Evolutionary conservation across 108 stramenopile genomes (phyloP), one percentile per base, ranked within the genome.

Genomic region (Nitzschia palea): DNA sequence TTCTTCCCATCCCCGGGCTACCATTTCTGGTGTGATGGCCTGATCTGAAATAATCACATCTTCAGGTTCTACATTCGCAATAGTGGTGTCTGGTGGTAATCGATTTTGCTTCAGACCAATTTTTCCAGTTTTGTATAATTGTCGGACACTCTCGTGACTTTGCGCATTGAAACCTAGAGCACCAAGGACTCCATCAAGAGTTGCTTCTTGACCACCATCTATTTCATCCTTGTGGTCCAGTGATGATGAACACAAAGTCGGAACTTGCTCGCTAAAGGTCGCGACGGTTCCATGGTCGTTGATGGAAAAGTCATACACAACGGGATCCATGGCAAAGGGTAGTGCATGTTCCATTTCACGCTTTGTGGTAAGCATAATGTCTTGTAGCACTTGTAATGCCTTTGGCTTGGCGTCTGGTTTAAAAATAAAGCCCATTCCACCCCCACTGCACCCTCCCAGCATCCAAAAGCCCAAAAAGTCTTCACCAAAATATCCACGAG

Each of bases 361-460:
- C 29, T 85, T 85, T 9, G 80, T 79, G 26, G 60, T 25, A 10
- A 81, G 34, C 84, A 85, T 81, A 48, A 85, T 81, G 3, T 78
- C 80, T 30, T 66, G 77, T 47, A 85, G 33, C 6, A 51, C 75
- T 2, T 35, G 45, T 17, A 68, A 42, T 34, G 84, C 84, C 37
- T 73, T 67, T 0, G 44, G 33, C 48, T 81, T 85, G 2, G 53
- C 67, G 18, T 59, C 63, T 17, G 84, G 84, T 34, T 81, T 67
- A 40, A 85, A 81, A 52, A 85, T 79, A 42, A 85, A 85, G 27
- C 84, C 84, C 84, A 85, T 85, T 0, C 84, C 84, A 40, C 84
- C 84, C 2, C 84, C 83, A 30, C 60, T 60, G 48, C 69, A 66
- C 26, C 73, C 76, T 3, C 78, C 83, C 1, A 78, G 70, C 84